phyloP scores from a whole-genome alignment of 2,329 filamentous ascomycete species.

The Colletotrichum sp. region DNA sequence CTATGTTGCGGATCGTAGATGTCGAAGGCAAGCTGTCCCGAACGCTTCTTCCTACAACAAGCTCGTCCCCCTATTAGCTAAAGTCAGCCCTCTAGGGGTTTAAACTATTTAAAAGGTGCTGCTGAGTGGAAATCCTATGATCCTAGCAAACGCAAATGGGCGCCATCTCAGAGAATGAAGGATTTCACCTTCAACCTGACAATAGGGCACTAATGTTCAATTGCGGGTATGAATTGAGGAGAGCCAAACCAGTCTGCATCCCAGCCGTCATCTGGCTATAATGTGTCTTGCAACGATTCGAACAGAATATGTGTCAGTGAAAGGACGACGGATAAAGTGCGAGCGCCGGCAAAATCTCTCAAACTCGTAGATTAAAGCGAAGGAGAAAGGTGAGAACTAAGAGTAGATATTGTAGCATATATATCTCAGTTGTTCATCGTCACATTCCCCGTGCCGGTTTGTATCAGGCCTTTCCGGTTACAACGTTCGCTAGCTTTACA shows the following conservation, averaged over 20 bases:
- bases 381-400: rapidly evolving
- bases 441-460: no score
- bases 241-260: rapidly evolving
- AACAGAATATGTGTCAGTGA: background rate
- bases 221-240: rapidly evolving
- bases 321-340: background rate
- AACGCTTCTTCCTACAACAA: no score
- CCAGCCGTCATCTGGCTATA: rapidly evolving
- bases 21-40: no score
- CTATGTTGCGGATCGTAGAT: no score
- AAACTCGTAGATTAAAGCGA: rapidly evolving
- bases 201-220: rapidly evolving
- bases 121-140: background rate
- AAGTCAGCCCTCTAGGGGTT: no score
- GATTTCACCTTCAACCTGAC: background rate
- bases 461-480: rapidly evolving
- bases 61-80: no score
- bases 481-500: no score
- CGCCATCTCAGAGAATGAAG: background rate
- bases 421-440: rapidly evolving
- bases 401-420: rapidly evolving
- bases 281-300: rapidly evolving
- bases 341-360: rapidly evolving
- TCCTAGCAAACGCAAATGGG: background rate
- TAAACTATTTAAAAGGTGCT: background rate